Evolutionary conservation across 2,329 filamentous ascomycete species (phyloP), one percentile per base, ranked within the genome.

Genomic region (Colletotrichum agaves): DNA sequence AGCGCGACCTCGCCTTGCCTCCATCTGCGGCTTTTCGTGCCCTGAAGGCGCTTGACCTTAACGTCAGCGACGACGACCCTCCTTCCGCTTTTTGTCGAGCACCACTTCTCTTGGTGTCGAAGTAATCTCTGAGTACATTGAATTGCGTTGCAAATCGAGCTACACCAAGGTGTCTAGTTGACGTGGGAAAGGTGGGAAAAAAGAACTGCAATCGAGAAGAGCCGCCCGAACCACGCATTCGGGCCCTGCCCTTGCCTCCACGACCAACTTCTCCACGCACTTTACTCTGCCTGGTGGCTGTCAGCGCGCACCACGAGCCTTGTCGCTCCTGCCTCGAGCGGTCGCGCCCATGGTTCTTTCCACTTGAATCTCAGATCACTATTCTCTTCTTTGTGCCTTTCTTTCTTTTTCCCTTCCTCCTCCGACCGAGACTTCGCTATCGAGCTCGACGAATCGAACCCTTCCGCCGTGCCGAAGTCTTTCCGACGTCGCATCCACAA

Each of bases 241-340:
- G 52, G 49, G 35, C 44, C 47, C 63, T 64, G 64, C 64, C 64
- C 64, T 63, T 67, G 60, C 64, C 61, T 67, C 59, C 63, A 62
- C 59, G 64, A 64, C 46, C 46, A 35, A 52, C 65, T 53, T 68
- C 55, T 61, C 65, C 65, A 68, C 65, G 61, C 61, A 68, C 61
- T 43, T 63, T 39, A 10, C 59, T 67, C 41, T 53, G 35, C 50
- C 23, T 31, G 35, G 11, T 67, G 43, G 44, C 31, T 59, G 60
- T 59, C 46, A 61, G 65, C 65, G 65, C 63, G 39, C 59, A 49
- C 56, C 43, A 67, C 50, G 65, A 68, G 65, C 65, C 61, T 68
- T 23, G 61, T 55, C 61, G 61, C 65, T 68, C 61, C 47, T 68
- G 47, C 65, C 53, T 68, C 55, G 61, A 53, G 61, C 46, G 55